Evolutionary conservation across 148 eudicot genomes (phyloP).

Genomic region (Amaranthus palmeri): DNA sequence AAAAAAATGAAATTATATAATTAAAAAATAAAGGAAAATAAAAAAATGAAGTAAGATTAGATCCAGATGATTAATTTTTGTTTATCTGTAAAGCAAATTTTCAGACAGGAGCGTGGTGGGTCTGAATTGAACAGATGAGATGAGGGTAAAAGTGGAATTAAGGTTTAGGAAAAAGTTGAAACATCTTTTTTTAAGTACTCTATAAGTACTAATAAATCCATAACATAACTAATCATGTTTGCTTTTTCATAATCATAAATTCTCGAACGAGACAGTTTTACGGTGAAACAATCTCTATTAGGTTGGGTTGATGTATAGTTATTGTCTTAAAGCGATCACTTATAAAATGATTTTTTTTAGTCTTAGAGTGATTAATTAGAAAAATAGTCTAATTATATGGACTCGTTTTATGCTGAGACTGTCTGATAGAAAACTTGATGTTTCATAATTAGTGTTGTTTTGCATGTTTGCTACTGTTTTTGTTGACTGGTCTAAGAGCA

Average conservation of each 20-base stretch:
- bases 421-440: too few relatives aligned
- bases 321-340: too few relatives aligned
- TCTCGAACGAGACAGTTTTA: too few relatives aligned
- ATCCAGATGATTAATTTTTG: constrained; percentile 16
- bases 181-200: not conserved
- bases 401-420: too few relatives aligned
- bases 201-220: too few relatives aligned
- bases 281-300: too few relatives aligned
- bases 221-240: constrained; percentile 10
- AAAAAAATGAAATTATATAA: not conserved
- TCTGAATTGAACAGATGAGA: constrained; percentile 11
- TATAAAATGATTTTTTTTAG: too few relatives aligned
- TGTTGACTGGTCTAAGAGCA: not conserved
- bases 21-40: not conserved
- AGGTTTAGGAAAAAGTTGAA: constrained; percentile 17
- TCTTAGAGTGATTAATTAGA: too few relatives aligned
- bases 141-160: constrained; percentile 17
- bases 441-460: not conserved
- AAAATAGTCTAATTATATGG: too few relatives aligned
- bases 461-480: constrained; percentile 1
- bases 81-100: constrained; percentile 20
- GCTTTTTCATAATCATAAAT: not conserved
- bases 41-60: constrained; percentile 19
- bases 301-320: too few relatives aligned
- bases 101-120: constrained; percentile 37